Conservation (phyloP, 2,329 filamentous ascomycete genomes). For the Fusarium abutilonis region DNA sequence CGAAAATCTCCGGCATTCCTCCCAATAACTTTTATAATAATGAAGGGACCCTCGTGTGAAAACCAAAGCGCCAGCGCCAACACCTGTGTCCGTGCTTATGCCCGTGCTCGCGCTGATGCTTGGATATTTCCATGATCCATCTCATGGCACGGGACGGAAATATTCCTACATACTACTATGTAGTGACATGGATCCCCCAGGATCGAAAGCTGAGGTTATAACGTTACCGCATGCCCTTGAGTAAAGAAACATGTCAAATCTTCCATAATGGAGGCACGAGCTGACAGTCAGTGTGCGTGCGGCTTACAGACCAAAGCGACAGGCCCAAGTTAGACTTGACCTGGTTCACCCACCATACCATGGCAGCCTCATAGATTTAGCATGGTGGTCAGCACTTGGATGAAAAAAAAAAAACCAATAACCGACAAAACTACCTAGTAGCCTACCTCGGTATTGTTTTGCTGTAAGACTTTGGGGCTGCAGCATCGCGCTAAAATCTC, state of each 20-base stretch:
- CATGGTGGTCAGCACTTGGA: constrained; percentile 13
- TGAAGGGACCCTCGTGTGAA: constrained; percentile 11
- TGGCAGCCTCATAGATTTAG: neutral
- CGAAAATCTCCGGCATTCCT: neutral
- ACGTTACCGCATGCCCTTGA: neutral
- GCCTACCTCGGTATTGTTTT: no score
- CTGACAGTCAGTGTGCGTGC: neutral
- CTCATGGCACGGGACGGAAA: constrained; percentile 1
- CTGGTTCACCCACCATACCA: neutral
- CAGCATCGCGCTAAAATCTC: constrained; percentile 6
- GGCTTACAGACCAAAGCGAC: neutral
- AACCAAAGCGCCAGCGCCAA: constrained; percentile 3
- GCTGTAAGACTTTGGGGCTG: neutral
- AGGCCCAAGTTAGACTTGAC: neutral
- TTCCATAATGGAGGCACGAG: neutral
- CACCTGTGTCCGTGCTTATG: constrained; percentile 9
- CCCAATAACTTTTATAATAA: neutral
- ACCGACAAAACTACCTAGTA: neutral
- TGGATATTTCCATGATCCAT: constrained; percentile 1
- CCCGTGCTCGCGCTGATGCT: neutral
- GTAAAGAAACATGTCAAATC: neutral
- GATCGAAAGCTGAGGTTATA: constrained; percentile 17
- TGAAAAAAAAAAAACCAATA: neutral
- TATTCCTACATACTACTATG: constrained; percentile 5
- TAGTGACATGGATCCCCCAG: constrained; percentile 24